Base-by-base conservation (phyloP, 257 asterid species). In the Eucommia ulmoides region DNA sequence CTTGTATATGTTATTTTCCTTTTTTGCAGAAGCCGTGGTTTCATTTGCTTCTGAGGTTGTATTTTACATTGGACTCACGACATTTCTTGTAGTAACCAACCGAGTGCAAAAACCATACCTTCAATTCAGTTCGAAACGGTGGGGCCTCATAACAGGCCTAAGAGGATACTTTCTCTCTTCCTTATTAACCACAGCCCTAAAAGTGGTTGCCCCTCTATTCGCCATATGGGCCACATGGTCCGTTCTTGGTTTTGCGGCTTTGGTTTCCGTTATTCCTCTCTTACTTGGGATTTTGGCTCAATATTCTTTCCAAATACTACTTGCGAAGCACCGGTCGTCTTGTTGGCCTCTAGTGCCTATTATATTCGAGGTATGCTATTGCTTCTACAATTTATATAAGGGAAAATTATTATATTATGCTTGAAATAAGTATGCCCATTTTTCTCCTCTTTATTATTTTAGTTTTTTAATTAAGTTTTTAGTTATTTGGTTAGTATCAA, bases 91-190 rank as follows among this genome's bases (percentile, higher is more conserved):
- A 20, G 61, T 91, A 20, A 75, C 96, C 1, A 75, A 79, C 19
- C 75, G 50, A 0, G 72, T 81, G 19, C 99, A 86, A 45, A 91
- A 74, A 78, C 99, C 99, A 50, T 91, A 86, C 68, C 87, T 83
- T 64, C 72, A 83, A 61, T 81, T 79, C 59, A 81, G 93, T 73
- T 25, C 95, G 50, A 91, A 77, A 67, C 73, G 95, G 67, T 91
- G 99, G 99, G 72, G 95, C 66, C 93, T 86, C 23, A 86, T 86
- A 58, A 86, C 96, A 9, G 99, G 98, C 51, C 81, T 86, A 18
- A 69, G 63, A 52, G 99, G 99, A 70, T 91, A 86, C 54, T 20
- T 83, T 20, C 33, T 73, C 12, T 81, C 84, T 5, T 71, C 82
- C 25, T 78, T 75, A 71, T 65, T 91, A 22, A 59, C 70, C 0